Conservation (phyloP, 2,329 filamentous ascomycete genomes). For the Arachnopeziza araneosa region DNA sequence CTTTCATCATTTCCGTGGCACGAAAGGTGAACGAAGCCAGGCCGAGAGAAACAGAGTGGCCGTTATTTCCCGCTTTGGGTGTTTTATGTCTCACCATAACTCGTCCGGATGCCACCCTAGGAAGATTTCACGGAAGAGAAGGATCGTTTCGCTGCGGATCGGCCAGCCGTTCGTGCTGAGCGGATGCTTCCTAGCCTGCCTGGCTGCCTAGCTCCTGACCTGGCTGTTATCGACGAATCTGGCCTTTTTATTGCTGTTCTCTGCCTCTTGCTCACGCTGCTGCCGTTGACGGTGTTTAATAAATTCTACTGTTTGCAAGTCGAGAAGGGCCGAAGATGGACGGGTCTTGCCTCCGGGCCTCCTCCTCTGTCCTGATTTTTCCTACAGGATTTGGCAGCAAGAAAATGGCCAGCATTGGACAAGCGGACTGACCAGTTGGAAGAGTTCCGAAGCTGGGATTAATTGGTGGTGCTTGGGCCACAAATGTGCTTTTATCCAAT, state of each 20-base stretch:
- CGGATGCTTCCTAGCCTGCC: not conserved
- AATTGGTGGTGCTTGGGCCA: slow-evolving; percentile 14
- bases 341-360: not conserved
- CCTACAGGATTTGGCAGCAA: not conserved
- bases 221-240: not conserved
- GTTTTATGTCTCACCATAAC: not conserved
- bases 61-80: not conserved
- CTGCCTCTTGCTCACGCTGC: not conserved
- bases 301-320: too few species aligned
- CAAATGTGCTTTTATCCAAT: slow-evolving; percentile 15
- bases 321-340: too few species aligned
- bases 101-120: not conserved
- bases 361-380: not conserved
- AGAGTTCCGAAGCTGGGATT: slow-evolving; percentile 7
- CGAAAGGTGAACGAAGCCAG: not conserved
- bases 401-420: not conserved
- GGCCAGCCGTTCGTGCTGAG: not conserved
- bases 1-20: not conserved
- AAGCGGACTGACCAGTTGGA: slow-evolving; percentile 10
- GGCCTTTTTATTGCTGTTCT: not conserved
- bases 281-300: not conserved
- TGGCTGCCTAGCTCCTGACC: not conserved
- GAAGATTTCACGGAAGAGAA: not conserved
- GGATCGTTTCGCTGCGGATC: not conserved
- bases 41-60: not conserved